phyloP scores from a whole-genome alignment of 257 asterid genomes.

The Anisodus tanguticus region DNA sequence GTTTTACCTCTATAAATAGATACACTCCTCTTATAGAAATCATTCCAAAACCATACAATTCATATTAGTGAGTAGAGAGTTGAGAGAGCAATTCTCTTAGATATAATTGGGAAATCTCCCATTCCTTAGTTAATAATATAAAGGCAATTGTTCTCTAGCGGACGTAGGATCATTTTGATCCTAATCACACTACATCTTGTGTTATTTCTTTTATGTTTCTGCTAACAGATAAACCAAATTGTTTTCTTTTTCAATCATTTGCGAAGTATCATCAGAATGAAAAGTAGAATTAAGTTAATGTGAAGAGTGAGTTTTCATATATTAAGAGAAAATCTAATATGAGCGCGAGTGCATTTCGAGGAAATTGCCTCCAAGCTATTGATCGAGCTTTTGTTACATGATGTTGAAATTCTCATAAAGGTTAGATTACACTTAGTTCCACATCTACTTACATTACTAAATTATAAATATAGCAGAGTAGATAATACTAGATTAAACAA shows the following conservation, averaged over 20 bases:
- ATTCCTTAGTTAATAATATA: too few species aligned
- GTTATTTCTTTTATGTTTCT: too few species aligned
- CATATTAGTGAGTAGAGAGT: too few species aligned
- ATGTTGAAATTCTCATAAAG: background rate
- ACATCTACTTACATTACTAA: background rate
- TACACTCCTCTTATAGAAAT: too few species aligned
- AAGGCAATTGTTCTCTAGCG: too few species aligned
- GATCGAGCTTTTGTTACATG: constrained; percentile 7
- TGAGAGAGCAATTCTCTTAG: too few species aligned
- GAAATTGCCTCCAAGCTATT: background rate
- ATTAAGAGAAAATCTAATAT: background rate
- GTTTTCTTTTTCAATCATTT: background rate
- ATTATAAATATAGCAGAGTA: background rate
- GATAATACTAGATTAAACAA: background rate
- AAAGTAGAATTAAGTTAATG: background rate
- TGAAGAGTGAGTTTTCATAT: constrained; percentile 8
- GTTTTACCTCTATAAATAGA: too few species aligned
- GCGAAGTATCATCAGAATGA: background rate
- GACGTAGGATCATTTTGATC: too few species aligned
- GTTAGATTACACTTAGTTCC: background rate
- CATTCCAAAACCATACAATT: too few species aligned
- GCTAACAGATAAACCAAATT: background rate
- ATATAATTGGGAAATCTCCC: too few species aligned
- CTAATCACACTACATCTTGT: too few species aligned
- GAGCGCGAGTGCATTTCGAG: background rate